These are phyloP conservation scores for Ceratocystis cacaofunesta DNA, from an alignment of 2,329 filamentous ascomycete species.

Conservation along the genomic window DNA sequence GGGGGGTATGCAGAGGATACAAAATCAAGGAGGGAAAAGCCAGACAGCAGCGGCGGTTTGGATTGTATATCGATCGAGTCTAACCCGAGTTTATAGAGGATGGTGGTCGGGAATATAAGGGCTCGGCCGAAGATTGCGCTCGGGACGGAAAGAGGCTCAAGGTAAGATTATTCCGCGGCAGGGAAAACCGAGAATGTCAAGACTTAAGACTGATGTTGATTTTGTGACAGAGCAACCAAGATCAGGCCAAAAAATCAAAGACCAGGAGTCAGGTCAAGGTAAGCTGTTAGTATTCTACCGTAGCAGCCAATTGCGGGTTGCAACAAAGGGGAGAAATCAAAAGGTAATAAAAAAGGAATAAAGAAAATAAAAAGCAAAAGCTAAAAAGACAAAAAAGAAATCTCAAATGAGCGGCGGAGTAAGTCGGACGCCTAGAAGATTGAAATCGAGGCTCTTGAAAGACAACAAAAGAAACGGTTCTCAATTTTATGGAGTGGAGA, in stretches of 20 bases:
- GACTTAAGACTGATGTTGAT: not conserved
- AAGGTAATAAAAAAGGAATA: not conserved
- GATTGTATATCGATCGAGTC: not conserved
- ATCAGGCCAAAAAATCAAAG: not conserved
- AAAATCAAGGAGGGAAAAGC: not conserved
- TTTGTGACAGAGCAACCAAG: not conserved
- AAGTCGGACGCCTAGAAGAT: conserved; percentile 9
- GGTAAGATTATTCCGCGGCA: not conserved
- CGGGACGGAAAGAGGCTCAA: conserved; percentile 9
- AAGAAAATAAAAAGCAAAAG: conserved; percentile 3
- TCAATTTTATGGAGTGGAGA: conserved; percentile 5
- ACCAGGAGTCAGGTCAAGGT: not conserved
- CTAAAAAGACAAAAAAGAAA: not conserved
- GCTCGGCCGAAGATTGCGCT: conserved; percentile 15
- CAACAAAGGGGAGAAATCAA: conserved; percentile 2
- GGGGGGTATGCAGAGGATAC: not conserved
- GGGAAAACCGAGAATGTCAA: not conserved
- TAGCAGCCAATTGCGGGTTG: not conserved
- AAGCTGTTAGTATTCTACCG: not conserved
- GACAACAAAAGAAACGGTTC: conserved; percentile 4
- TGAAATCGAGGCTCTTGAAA: not conserved
- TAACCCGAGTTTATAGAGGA: not conserved
- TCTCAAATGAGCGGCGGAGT: conserved; percentile 16
- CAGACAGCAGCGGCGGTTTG: not conserved
- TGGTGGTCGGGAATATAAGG: conserved; percentile 12